phyloP scores from a whole-genome alignment of 805 yeast species.

The Metschnikowia baotianmanensis region DNA sequence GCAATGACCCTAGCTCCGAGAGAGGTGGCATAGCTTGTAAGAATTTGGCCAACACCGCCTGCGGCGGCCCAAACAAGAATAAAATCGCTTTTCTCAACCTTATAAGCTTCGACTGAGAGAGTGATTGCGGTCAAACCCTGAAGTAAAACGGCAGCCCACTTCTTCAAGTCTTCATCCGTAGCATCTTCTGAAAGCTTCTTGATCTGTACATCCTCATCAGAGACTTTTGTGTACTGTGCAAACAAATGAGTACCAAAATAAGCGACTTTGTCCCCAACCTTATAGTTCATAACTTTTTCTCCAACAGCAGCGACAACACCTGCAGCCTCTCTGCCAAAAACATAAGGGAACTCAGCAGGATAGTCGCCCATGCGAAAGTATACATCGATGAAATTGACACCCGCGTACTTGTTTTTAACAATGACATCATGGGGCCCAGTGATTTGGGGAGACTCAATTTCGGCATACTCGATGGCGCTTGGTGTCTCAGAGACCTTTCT shows the following conservation, averaged over 20 bases:
- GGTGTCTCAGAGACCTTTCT: no score
- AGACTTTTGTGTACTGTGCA: constrained; percentile 67
- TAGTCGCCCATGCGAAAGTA: constrained; percentile 82
- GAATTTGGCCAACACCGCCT: constrained; percentile 94
- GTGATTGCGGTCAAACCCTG: constrained; percentile 83
- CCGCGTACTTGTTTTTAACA: constrained; percentile 75
- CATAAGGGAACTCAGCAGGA: constrained; percentile 55
- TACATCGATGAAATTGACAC: constrained; percentile 78
- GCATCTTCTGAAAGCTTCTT: constrained; percentile 43
- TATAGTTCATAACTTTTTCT: constrained; percentile 47
- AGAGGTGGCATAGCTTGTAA: no score
- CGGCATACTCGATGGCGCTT: no score
- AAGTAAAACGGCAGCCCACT: no score
- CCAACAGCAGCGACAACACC: constrained; percentile 72
- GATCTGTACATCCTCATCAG: constrained; percentile 24
- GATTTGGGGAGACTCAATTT: no score
- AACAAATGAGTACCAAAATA: constrained; percentile 53
- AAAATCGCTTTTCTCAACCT: constrained; percentile 65
- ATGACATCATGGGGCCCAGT: no score
- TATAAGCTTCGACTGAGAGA: constrained; percentile 62
- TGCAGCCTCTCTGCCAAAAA: no score
- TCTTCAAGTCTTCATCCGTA: no score
- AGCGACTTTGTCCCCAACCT: constrained; percentile 71
- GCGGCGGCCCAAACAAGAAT: constrained; percentile 90
- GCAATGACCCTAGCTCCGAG: constrained; percentile 87